Percentiles rank a stretch among this genome's conserved stretches.
Conservation (phyloP, 2,329 filamentous ascomycete species). For the Aspergillus ibericus region DNA sequence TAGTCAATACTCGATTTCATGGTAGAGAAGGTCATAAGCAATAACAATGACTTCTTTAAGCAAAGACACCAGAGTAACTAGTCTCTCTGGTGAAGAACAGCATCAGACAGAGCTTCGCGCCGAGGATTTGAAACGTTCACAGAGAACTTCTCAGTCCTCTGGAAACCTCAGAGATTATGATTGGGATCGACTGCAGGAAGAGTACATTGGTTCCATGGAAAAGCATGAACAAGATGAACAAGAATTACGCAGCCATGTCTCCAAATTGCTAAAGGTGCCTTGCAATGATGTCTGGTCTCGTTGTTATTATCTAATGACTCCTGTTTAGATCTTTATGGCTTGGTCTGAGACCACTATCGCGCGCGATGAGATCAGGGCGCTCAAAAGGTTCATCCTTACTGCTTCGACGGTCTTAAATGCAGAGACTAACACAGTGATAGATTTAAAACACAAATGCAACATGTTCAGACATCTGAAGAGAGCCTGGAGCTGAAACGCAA, state of each 20-base stretch:
- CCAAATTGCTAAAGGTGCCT: constrained; percentile 63
- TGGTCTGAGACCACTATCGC: constrained; percentile 74
- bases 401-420: not conserved
- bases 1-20: not conserved
- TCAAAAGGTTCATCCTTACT: constrained; percentile 63
- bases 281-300: not conserved
- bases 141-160: constrained; percentile 39
- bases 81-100: not conserved
- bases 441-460: constrained; percentile 74
- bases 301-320: constrained; percentile 2
- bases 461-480: constrained; percentile 72
- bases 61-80: not conserved
- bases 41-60: not conserved
- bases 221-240: constrained; percentile 65
- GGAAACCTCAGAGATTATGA: constrained; percentile 62
- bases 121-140: not conserved
- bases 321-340: constrained; percentile 69
- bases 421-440: constrained; percentile 42
- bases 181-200: constrained; percentile 73
- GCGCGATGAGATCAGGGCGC: constrained; percentile 73
- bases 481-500: constrained; percentile 71
- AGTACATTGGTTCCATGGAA: constrained; percentile 66
- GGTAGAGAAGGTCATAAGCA: not conserved
- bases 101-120: not conserved
- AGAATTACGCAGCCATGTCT: constrained; percentile 66